A percentile compares a stretch with the other conserved stretches of the same genome.
Conservation (phyloP, 2,329 filamentous ascomycete species). For the Alternaria conjuncta region DNA sequence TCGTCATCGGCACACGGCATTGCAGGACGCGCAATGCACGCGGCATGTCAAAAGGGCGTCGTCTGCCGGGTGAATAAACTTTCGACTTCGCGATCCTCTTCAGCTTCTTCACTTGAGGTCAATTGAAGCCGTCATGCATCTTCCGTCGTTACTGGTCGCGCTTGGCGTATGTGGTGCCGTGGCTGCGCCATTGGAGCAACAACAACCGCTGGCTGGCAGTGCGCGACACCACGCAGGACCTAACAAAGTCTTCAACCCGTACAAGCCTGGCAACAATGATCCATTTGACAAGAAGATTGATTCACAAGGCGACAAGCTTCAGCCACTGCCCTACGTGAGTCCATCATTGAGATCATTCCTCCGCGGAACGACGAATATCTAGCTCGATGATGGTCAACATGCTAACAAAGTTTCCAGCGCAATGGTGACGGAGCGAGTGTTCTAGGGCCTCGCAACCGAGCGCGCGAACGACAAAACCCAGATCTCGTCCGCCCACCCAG, state of each 20-base stretch:
- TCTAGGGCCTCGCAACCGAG: constrained; percentile 72
- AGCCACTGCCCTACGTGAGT: constrained; percentile 64
- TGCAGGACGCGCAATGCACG: constrained; percentile 6
- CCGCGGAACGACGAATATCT: background rate
- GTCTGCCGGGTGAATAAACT: constrained; percentile 1
- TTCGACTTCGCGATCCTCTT: background rate
- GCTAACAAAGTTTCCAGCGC: constrained; percentile 32
- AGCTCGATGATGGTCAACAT: background rate
- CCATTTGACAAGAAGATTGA: constrained; percentile 69
- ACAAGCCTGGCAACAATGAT: constrained; percentile 65
- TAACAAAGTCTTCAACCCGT: constrained; percentile 54
- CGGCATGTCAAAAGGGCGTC: constrained; percentile 21
- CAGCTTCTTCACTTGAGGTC: constrained; percentile 14
- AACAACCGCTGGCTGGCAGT: constrained; percentile 44
- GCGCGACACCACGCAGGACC: constrained; percentile 35
- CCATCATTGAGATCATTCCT: background rate
- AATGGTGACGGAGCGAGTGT: constrained; percentile 68
- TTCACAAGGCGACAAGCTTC: constrained; percentile 63
- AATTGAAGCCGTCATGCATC: constrained; percentile 37
- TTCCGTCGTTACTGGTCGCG: constrained; percentile 34
- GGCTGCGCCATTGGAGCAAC: constrained; percentile 46
- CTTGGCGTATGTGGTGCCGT: constrained; percentile 37
- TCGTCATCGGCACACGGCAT: constrained; percentile 48
- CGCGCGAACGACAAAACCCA: constrained; percentile 72
- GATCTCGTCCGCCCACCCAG: constrained; percentile 74